Conservation (phyloP, 495 filamentous ascomycete species). For the Stereocaulon alpinum region DNA sequence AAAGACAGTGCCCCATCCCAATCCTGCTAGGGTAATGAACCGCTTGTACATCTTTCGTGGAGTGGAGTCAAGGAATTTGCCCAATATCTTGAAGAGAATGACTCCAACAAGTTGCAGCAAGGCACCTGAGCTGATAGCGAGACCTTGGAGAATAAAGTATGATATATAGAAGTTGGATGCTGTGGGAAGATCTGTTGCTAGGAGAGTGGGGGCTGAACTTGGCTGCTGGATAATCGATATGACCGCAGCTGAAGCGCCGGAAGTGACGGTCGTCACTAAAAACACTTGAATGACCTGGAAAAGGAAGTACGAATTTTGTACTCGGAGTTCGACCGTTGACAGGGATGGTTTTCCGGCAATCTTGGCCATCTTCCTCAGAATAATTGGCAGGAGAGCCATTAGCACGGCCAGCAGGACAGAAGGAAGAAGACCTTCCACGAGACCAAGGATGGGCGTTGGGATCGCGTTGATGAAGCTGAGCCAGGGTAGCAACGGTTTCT, state of each 20-base stretch:
- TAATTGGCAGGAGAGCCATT: conserved; percentile 80
- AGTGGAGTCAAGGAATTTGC: conserved; percentile 57
- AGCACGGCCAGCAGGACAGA: conserved; percentile 69
- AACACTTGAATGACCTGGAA: conserved; percentile 97
- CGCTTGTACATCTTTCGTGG: conserved; percentile 67
- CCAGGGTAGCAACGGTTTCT: conserved; percentile 33
- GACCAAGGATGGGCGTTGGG: conserved; percentile 60
- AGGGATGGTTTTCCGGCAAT: conserved; percentile 67
- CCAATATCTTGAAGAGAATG: conserved; percentile 65
- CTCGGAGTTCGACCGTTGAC: conserved; percentile 71
- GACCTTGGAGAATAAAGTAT: conserved; percentile 88
- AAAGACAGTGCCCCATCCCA: conserved; percentile 83
- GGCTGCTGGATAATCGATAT: conserved; percentile 57
- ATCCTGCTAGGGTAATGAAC: conserved; percentile 51
- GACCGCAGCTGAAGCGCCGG: conserved; percentile 48
- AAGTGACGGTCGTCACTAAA: conserved; percentile 71
- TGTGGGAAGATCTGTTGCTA: conserved; percentile 66
- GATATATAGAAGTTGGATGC: conserved; percentile 91
- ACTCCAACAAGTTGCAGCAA: conserved; percentile 72
- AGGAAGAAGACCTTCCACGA: conserved; percentile 79
- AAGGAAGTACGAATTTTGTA: conserved; percentile 85
- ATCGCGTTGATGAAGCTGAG: conserved; percentile 65
- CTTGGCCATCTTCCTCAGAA: conserved; percentile 72
- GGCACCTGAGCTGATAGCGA: conserved; percentile 67
- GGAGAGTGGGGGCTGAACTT: conserved; percentile 44